These are phyloP conservation scores for Diaporthe humulicola DNA, from an alignment of 2,329 filamentous ascomycete species.

Conservation along the genomic window DNA sequence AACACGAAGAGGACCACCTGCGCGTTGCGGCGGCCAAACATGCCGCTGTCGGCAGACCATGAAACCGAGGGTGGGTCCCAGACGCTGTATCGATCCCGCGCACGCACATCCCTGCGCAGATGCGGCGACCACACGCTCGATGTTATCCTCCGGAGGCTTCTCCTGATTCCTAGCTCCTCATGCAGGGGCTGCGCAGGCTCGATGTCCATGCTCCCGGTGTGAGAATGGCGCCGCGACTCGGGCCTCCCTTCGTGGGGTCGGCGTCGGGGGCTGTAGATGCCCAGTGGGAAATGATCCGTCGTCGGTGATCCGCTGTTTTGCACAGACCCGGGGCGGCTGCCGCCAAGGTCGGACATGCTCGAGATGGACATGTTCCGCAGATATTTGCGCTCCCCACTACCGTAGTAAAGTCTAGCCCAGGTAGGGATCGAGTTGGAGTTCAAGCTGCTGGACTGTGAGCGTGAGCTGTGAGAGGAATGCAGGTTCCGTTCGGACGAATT, in stretches of 20 bases:
- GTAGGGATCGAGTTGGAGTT: constrained; percentile 61
- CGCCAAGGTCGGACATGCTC: constrained; percentile 60
- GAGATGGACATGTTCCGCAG: constrained; percentile 63
- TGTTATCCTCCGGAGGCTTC: constrained; percentile 60
- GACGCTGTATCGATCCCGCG: constrained; percentile 66
- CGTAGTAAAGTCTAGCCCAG: constrained; percentile 79
- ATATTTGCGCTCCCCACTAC: constrained; percentile 71
- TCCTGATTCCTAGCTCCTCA: constrained; percentile 47
- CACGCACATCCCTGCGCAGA: constrained; percentile 73
- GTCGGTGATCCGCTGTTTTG: constrained; percentile 62
- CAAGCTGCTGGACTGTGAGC: constrained; percentile 60
- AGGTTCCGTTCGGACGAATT: constrained; percentile 63
- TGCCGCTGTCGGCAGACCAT: constrained; percentile 71
- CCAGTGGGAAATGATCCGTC: constrained; percentile 60
- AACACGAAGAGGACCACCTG: constrained; percentile 82
- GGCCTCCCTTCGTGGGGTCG: constrained; percentile 56
- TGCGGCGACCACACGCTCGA: constrained; percentile 82
- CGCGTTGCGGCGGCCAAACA: constrained; percentile 76
- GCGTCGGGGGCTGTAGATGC: constrained; percentile 60
- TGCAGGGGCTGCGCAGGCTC: constrained; percentile 50
- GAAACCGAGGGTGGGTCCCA: constrained; percentile 82
- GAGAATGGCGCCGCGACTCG: constrained; percentile 45
- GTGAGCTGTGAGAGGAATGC: constrained; percentile 61
- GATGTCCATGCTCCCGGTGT: constrained; percentile 60
- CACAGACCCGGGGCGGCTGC: constrained; percentile 60